A percentile compares a stretch with the other conserved stretches of the same genome.
Conservation (phyloP, 2,329 filamentous ascomycete species). For the Colletotrichum sp. region DNA sequence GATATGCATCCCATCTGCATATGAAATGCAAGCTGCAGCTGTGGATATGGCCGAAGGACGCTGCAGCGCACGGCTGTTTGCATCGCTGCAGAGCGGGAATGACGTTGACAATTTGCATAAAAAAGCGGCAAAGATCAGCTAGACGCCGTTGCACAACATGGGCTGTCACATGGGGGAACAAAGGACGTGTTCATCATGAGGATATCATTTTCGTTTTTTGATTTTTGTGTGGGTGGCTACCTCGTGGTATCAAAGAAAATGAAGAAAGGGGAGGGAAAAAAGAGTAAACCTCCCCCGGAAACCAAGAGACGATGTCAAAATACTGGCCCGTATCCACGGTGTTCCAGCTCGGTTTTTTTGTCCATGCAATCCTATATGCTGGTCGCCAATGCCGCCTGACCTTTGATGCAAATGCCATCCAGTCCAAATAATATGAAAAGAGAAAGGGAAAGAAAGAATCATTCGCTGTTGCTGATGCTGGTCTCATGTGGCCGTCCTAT, state of each 20-base stretch:
- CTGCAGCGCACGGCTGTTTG: not conserved
- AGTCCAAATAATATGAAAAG: not conserved
- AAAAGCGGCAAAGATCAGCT: not conserved
- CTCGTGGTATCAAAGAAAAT: constrained; percentile 13
- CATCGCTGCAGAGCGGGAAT: not conserved
- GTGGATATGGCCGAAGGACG: not conserved
- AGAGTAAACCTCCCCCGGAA: not conserved
- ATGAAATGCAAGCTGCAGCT: not conserved
- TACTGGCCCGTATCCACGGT: constrained; percentile 4
- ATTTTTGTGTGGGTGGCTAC: not conserved
- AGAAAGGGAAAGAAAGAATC: not conserved
- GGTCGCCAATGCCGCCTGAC: constrained; percentile 7
- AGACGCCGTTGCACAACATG: not conserved
- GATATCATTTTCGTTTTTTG: not conserved
- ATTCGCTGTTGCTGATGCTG: constrained; percentile 22
- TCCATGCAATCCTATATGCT: constrained; percentile 20
- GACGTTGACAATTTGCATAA: not conserved
- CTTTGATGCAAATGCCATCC: constrained; percentile 13
- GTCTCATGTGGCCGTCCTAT: constrained; percentile 16
- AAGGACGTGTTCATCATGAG: not conserved
- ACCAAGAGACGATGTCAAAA: not conserved
- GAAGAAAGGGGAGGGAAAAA: not conserved
- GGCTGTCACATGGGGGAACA: not conserved
- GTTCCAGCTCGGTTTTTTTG: not conserved
- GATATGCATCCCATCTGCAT: not conserved